Percentiles rank a stretch among this genome's conserved stretches.
These are phyloP conservation scores for Diversispora eburnea DNA, from an alignment of 192 early-diverging fungal species.

Conservation along the genomic window DNA sequence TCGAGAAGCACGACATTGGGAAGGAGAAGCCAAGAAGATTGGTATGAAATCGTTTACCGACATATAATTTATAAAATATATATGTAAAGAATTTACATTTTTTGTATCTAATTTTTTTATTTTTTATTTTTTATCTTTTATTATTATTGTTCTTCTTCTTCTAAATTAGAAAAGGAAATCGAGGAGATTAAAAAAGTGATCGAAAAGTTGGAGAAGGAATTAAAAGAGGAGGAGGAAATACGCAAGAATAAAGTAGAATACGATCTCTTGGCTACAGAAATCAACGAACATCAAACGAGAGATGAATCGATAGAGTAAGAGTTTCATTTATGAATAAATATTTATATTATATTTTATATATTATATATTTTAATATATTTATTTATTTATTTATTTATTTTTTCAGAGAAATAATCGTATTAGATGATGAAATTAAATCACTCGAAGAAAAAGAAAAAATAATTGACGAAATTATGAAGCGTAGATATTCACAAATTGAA, in stretches of 20 bases:
- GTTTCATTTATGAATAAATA: not conserved
- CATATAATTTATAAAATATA: not conserved
- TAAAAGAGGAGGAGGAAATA: constrained; percentile 12
- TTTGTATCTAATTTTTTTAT: not conserved
- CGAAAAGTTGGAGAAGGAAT: constrained; percentile 5
- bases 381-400: not conserved
- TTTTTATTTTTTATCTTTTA: not conserved
- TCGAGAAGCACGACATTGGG: constrained; percentile 13
- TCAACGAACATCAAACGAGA: constrained; percentile 2
- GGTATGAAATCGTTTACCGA: not conserved
- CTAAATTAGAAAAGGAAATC: not conserved
- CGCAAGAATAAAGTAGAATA: constrained; percentile 14
- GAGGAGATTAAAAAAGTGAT: constrained; percentile 3
- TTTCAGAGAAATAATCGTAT: constrained; percentile 5
- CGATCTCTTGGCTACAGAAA: constrained; percentile 13
- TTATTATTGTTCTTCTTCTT: not conserved
- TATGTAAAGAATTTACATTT: not conserved
- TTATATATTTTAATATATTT: not conserved
- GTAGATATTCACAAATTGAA: constrained; percentile 2
- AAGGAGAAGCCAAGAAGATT: constrained; percentile 9
- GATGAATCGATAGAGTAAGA: constrained; percentile 9
- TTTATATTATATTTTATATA: not conserved
- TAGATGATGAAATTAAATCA: constrained; percentile 9
- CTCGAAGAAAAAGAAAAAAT: constrained; percentile 16
- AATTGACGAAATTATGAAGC: not conserved